Conservation (phyloP, 73 alveolate genomes). For the Paraurostyla sp. region DNA sequence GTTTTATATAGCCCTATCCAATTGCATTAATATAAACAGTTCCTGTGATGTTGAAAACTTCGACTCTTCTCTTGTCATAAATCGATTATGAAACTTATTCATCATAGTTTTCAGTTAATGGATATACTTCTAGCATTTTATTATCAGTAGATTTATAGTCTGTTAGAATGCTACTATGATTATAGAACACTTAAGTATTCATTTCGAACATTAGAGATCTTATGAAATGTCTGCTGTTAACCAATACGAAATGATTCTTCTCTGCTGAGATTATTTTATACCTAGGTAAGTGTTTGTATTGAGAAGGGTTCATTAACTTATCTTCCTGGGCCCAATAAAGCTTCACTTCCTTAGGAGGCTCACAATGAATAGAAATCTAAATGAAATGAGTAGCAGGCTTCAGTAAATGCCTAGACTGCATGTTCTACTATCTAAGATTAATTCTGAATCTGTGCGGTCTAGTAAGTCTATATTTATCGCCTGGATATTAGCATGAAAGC, state of each 20-base stretch:
- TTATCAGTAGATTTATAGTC: neutral
- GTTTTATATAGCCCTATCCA: neutral
- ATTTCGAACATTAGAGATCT: constrained; percentile 27
- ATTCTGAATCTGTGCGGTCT: constrained; percentile 6
- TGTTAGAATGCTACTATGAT: constrained; percentile 25
- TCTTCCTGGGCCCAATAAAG: constrained; percentile 34
- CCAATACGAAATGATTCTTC: neutral
- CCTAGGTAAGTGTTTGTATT: constrained; percentile 3
- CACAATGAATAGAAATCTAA: neutral
- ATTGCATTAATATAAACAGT: constrained; percentile 37
- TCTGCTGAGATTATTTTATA: neutral
- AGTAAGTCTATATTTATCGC: constrained; percentile 29
- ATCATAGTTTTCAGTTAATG: constrained; percentile 3
- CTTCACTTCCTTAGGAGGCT: constrained; percentile 11
- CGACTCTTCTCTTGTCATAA: constrained; percentile 45
- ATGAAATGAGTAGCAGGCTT: constrained; percentile 37
- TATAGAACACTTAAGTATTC: neutral
- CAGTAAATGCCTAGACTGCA: neutral
- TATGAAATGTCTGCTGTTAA: constrained; percentile 11
- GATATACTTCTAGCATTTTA: neutral
- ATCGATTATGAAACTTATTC: constrained; percentile 9
- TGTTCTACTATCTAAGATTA: neutral
- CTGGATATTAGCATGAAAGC: constrained; percentile 15
- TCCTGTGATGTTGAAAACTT: constrained; percentile 52
- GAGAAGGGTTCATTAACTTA: neutral